These are phyloP conservation scores for Podospora comata DNA, from an alignment of 495 filamentous ascomycete species.

Conservation along the genomic window DNA sequence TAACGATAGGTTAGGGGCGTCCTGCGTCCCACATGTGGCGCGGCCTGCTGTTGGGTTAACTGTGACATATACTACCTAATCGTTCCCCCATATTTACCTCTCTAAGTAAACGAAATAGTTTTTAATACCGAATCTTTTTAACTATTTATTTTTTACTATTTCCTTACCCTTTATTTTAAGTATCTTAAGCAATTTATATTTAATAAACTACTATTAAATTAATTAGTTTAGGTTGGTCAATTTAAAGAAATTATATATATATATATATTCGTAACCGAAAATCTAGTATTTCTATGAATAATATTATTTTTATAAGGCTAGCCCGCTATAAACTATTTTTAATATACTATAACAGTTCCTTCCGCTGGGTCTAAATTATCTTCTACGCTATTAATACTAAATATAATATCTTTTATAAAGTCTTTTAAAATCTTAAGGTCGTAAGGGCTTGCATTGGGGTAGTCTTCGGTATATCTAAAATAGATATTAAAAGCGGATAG, in stretches of 20 bases:
- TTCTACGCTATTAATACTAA: slow-evolving; percentile 11
- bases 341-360: slow-evolving; percentile 1
- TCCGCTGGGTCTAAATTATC: background rate
- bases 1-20: too few relatives aligned
- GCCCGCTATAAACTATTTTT: background rate
- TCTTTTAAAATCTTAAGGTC: slow-evolving; percentile 16
- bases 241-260: slow-evolving; percentile 1
- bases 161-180: slow-evolving; percentile 3
- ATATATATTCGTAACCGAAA: slow-evolving; percentile 2
- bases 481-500: slow-evolving; percentile 12
- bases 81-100: background rate
- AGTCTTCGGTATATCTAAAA: slow-evolving; percentile 16
- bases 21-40: too few relatives aligned
- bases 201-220: slow-evolving; percentile 5
- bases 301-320: background rate
- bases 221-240: background rate
- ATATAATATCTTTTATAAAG: slow-evolving; percentile 17
- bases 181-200: slow-evolving; percentile 5
- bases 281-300: slow-evolving; percentile 1
- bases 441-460: slow-evolving; percentile 7
- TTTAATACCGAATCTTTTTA: slow-evolving; percentile 2
- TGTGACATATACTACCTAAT: background rate
- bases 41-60: too few relatives aligned
- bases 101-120: background rate
- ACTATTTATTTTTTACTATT: background rate